Base-by-base conservation (phyloP, 768 basidiomycete species). In the Boletus insuetus region DNA sequence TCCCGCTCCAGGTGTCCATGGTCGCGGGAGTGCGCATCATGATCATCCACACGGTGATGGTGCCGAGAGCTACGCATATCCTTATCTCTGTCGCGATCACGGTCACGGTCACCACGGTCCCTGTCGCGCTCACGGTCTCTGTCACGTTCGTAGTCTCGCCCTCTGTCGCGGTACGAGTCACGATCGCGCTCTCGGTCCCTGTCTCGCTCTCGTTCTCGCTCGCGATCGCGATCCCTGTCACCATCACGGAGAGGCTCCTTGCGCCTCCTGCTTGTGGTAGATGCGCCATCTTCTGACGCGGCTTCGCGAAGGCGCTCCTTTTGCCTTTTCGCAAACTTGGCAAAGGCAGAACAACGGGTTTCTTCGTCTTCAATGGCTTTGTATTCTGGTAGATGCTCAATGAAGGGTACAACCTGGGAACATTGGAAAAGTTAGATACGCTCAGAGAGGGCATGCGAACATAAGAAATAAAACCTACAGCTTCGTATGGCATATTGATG, bases 291-390 rank as follows among this genome's bases (percentile, higher is more conserved):
- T 58, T 94, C 92, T 3, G 91, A 92, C 32, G 84, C 89, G 12
- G 68, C 76, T 63, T 87, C 85, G 22, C 89, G 82, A 53, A 92
- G 73, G 46, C 91, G 87, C 70, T 94, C 93, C 86, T 94, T 97
- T 67, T 97, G 94, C 54, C 96, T 76, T 70, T 89, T 91, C 49
- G 95, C 78, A 68, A 86, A 96, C 73, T 95, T 98, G 17, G 81
- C 73, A 69, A 93, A 98, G 1, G 95, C 94, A 6, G 81, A 78
- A 31, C 84, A 83, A 42, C 93, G 76, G 17, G 83, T 81, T 56
- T 94, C 91, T n/a, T 94, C 94, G 46, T 93, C 91, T 44, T 93
- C 88, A 16, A 98, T 72, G 17, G 87, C 93, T 62, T 86, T 87
- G 72, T 81, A 99, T 70, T 98, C 95, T 0, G 86, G 80, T 39